phyloP scores from a whole-genome alignment of 345 rosid species.

The Populus ilicifolia region DNA sequence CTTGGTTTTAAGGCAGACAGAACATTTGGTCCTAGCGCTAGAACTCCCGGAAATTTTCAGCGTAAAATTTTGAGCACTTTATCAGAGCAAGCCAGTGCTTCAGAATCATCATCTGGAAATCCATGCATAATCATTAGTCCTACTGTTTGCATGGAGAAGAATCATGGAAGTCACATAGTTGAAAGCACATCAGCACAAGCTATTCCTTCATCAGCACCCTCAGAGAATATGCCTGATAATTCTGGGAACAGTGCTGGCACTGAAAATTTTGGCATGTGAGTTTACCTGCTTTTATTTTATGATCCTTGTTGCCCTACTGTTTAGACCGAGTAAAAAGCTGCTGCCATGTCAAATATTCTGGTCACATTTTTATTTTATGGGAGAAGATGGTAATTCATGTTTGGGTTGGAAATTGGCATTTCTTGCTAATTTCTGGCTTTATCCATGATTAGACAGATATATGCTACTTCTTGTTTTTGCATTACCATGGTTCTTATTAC shows the following conservation, averaged over 20 bases:
- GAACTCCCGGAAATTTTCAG: slow-evolving; percentile 51
- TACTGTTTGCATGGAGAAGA: slow-evolving; percentile 36
- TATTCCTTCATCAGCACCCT: slow-evolving; percentile 38
- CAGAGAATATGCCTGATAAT: slow-evolving; percentile 29
- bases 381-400: neutral
- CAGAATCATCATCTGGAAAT: slow-evolving; percentile 47
- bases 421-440: slow-evolving; percentile 3
- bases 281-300: slow-evolving; percentile 5
- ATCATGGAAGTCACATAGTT: slow-evolving; percentile 37
- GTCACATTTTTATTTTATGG: neutral
- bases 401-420: neutral
- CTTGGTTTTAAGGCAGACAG: slow-evolving; percentile 38
- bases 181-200: slow-evolving; percentile 27
- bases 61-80: slow-evolving; percentile 37
- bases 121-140: slow-evolving; percentile 46
- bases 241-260: slow-evolving; percentile 35
- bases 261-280: slow-evolving; percentile 71
- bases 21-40: slow-evolving; percentile 30
- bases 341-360: neutral
- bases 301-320: neutral
- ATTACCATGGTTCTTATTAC: neutral
- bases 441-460: neutral
- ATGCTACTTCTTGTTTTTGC: neutral
- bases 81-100: slow-evolving; percentile 34
- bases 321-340: neutral